Evolutionary conservation across 495 filamentous ascomycete genomes (phyloP), one percentile per base, ranked within the genome.

Genomic region (Chaetomium fimeti): DNA sequence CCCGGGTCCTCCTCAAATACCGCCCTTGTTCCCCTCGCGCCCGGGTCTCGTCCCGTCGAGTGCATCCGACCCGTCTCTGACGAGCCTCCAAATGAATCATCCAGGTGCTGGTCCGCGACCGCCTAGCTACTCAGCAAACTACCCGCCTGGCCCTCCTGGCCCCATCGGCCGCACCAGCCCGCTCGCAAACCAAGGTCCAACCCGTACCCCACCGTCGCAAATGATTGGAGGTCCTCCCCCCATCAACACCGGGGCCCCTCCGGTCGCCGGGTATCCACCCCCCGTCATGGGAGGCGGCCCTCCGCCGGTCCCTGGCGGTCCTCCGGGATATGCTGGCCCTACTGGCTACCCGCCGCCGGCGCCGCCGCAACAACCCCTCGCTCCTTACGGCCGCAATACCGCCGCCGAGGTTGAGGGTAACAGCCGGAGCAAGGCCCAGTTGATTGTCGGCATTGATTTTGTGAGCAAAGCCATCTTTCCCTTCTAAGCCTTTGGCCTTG

Each of bases 341-440:
- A 24, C 72, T 47, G 75, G 77, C 73, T 76, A 82, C 68, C 71
- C 79, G 16, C 77, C 75, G 38, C 71, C 77, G 68, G 75, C 80
- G 32, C 77, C 76, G 66, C 68, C 75, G 66, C 69, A 81, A 73
- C 75, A 78, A 25, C 75, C 76, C 48, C 73, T 60, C 38, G 71
- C 73, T 7, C 78, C 83, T 27, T 86, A 85, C 69, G 73, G 78
- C 42, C 82, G 83, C 65, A 79, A 82, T 62, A 79, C 83, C 56
- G 85, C 85, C 59, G 89, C 88, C 42, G 95, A 97, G 75, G 89
- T 97, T 27, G 92, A 97, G 69, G 92, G 90, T 29, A 89, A 86
- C 60, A 91, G 89, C 70, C 84, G 91, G 71, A 90, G 85, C 73
- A 91, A 90, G 75, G 87, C 89, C 24, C 88, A 91, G 79, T 79